Conservation (phyloP, 2,329 filamentous ascomycete genomes). For the Fusarium mangiferae region DNA sequence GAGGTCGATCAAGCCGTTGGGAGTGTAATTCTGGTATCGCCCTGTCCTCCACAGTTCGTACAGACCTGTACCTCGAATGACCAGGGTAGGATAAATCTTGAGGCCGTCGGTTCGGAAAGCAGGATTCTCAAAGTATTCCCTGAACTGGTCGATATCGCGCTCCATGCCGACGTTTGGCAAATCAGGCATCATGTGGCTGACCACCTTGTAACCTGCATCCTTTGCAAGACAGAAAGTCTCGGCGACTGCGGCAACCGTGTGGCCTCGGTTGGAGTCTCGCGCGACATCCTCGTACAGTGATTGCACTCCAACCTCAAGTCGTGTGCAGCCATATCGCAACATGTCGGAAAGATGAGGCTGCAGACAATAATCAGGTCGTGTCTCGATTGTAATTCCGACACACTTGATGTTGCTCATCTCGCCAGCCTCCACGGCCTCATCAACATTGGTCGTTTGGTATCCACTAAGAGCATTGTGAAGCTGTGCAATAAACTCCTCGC, state of each 20-base stretch:
- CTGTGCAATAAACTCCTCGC: constrained; percentile 93
- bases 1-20: constrained; percentile 94
- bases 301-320: constrained; percentile 94
- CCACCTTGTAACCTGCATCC: constrained; percentile 98
- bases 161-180: constrained; percentile 98
- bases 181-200: constrained; percentile 99
- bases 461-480: constrained; percentile 97
- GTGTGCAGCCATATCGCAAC: constrained; percentile 96
- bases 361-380: constrained; percentile 93
- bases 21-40: constrained; percentile 98
- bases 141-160: constrained; percentile 94
- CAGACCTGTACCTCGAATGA: constrained; percentile 94
- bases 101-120: constrained; percentile 95
- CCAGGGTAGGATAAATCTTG: constrained; percentile 97
- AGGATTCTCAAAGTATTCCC: constrained; percentile 97
- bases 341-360: constrained; percentile 96
- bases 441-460: constrained; percentile 92
- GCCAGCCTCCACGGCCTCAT: constrained; percentile 92
- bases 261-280: constrained; percentile 95
- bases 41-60: constrained; percentile 99
- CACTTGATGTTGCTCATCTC: constrained; percentile 98
- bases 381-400: constrained; percentile 98
- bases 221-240: constrained; percentile 98
- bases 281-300: constrained; percentile 98
- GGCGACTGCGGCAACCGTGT: constrained; percentile 93